Evolutionary conservation across 2,329 filamentous ascomycete species (phyloP).

Genomic region (Fusarium oxysporum): DNA sequence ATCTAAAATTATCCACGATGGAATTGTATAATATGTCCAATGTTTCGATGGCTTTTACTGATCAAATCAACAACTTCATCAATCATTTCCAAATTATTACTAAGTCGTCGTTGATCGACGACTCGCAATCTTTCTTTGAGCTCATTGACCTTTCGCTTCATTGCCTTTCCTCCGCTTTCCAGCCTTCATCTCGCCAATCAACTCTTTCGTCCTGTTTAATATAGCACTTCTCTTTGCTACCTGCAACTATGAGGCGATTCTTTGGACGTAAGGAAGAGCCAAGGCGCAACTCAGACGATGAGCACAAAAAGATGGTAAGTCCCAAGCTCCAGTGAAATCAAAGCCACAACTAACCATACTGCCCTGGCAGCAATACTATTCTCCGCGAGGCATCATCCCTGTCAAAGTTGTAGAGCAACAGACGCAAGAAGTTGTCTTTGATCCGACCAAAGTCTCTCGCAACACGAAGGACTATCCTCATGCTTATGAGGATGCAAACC

Average conservation of each 20-base stretch:
- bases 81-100: neutral
- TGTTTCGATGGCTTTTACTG: neutral
- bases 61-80: neutral
- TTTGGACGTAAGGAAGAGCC: neutral
- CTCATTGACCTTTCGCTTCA: neutral
- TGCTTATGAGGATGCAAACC: neutral
- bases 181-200: too few relatives aligned
- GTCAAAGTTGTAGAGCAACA: neutral
- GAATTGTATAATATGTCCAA: neutral
- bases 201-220: too few relatives aligned
- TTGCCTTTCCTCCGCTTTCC: neutral
- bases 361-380: conserved; percentile 11
- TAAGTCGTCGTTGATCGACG: neutral
- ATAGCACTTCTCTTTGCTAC: too few relatives aligned
- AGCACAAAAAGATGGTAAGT: conserved; percentile 1
- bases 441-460: neutral
- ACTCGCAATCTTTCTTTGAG: neutral
- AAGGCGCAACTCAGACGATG: conserved; percentile 18
- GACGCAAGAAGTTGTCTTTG: neutral
- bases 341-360: too few relatives aligned
- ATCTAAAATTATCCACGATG: neutral
- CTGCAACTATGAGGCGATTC: neutral
- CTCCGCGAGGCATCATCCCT: neutral
- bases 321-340: too few relatives aligned
- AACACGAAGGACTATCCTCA: neutral